Evolutionary conservation across 164 flowering plant species (phyloP), one percentile per base, ranked within the genome.

Genomic region (Platanus orientalis): DNA sequence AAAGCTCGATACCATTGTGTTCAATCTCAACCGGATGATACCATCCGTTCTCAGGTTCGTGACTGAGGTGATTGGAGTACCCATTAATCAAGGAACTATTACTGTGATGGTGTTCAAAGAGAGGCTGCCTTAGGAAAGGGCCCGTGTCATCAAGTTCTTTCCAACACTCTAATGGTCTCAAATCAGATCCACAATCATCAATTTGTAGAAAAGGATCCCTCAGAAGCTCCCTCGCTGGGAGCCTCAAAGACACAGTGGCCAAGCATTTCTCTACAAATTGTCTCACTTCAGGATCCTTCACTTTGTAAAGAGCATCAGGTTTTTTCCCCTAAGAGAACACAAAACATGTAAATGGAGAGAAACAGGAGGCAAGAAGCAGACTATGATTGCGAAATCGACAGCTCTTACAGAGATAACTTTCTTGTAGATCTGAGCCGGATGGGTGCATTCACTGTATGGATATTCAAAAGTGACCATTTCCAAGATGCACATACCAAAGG

Each of bases 401-500:
- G 73, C 66, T 58, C 93, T 64, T 84, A 94, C 99, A 54, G 97
- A 85, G 44, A 79, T 75, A 57, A 94, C 99, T 94, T 89, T 94
- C 83, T 88, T 94, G 80, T 94, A 94, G 50, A 94, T 94, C 71
- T 91, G 93, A 61, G 94, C 99, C 55, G 97, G 87, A 61, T 91
- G 85, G 6, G 75, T 84, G 85, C 99, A 94, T 80, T 94, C 99
- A 70, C 93, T 91, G 63, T 94, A 91, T n/a, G 99, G 99, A 73
- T 94, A 94, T 62, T 94, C 97, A 75, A 86, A 89, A 7, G 97
- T 94, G 62, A 89, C 90, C 97, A 94, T 88, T 76, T 91, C 97
- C 74, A 94, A 82, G 28, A 94, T 71, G 76, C 99, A 94, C 97
- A 91, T 94, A 48, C 97, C 99, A 73, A 94, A 94, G 30, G 99